phyloP scores from a whole-genome alignment of 495 filamentous ascomycete genomes.

The Aspergillus sclerotioniger region DNA sequence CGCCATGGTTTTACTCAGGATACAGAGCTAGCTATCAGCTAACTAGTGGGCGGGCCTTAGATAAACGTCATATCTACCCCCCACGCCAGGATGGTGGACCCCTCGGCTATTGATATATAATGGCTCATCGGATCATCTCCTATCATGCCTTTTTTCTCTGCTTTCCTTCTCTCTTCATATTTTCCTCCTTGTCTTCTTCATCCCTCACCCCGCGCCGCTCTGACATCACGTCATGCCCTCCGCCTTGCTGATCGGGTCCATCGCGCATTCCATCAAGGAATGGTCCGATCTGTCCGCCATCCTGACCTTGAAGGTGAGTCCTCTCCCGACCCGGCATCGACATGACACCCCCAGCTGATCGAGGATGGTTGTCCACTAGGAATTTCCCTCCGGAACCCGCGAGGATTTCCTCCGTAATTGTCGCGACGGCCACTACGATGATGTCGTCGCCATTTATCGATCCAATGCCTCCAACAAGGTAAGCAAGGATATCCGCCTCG shows the following conservation, averaged over 20 bases:
- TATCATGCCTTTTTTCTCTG: neutral
- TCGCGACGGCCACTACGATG: slow-evolving; percentile 53
- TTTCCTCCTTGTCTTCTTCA: slow-evolving; percentile 1
- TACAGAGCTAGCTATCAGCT: too few species aligned
- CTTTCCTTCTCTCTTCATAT: neutral
- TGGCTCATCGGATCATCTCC: neutral
- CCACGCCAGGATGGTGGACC: too few species aligned
- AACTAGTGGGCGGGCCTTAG: too few species aligned
- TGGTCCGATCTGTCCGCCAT: slow-evolving; percentile 55
- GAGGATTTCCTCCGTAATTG: slow-evolving; percentile 53
- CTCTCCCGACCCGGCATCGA: neutral
- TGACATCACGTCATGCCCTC: slow-evolving; percentile 26
- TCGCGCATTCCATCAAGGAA: slow-evolving; percentile 53
- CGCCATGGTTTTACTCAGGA: too few species aligned
- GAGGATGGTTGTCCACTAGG: slow-evolving; percentile 31
- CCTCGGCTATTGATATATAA: neutral
- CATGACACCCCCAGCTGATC: neutral
- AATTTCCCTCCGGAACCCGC: slow-evolving; percentile 52
- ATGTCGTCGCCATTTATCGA: slow-evolving; percentile 57
- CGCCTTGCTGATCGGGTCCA: slow-evolving; percentile 56
- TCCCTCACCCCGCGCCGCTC: slow-evolving; percentile 25
- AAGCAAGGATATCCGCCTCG: slow-evolving; percentile 3
- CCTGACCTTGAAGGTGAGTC: slow-evolving; percentile 51
- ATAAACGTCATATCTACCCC: neutral
- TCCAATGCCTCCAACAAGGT: slow-evolving; percentile 60